A percentile compares a stretch with the other conserved stretches of the same genome.
Conservation (phyloP, 2,329 filamentous ascomycete species). For the Triangularia verruculosa region DNA sequence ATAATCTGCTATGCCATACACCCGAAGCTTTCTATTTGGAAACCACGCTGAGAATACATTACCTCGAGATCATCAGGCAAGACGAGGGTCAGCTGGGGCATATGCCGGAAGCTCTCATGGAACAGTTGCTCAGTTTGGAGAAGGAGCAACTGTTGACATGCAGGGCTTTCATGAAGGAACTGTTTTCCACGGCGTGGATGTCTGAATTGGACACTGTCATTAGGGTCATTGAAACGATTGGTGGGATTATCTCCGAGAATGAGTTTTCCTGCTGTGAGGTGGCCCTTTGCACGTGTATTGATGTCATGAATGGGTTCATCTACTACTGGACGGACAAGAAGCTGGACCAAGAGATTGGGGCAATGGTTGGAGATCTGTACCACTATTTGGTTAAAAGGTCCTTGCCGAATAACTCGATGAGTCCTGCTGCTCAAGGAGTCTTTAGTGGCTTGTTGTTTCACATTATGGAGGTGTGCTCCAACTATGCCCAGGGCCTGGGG, state of each 20-base stretch:
- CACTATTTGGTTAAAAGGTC: constrained; percentile 68
- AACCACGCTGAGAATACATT: constrained; percentile 43
- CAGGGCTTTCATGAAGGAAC: constrained; percentile 47
- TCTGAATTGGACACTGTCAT: constrained; percentile 46
- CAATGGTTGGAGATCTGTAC: constrained; percentile 73
- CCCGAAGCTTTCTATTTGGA: constrained; percentile 47
- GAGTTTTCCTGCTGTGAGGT: constrained; percentile 72
- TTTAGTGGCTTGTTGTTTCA: constrained; percentile 68
- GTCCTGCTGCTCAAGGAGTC: constrained; percentile 63
- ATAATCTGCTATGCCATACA: constrained; percentile 42
- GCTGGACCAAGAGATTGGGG: constrained; percentile 55
- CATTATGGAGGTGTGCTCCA: constrained; percentile 63
- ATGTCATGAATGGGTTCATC: constrained; percentile 63
- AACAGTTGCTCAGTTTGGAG: constrained; percentile 47
- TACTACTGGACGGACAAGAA: constrained; percentile 58
- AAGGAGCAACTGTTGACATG: constrained; percentile 55
- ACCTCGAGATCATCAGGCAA: constrained; percentile 44
- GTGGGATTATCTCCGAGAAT: constrained; percentile 51
- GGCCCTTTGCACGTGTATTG: constrained; percentile 64
- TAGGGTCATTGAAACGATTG: constrained; percentile 49
- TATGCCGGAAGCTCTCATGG: constrained; percentile 50
- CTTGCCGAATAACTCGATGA: constrained; percentile 66
- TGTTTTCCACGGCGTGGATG: constrained; percentile 54
- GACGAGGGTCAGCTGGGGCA: constrained; percentile 46
- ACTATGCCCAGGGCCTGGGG: constrained; percentile 60